A percentile compares a stretch with the other conserved stretches of the same genome.
Conservation (phyloP, 495 filamentous ascomycete species). For the Neurospora sp. region DNA sequence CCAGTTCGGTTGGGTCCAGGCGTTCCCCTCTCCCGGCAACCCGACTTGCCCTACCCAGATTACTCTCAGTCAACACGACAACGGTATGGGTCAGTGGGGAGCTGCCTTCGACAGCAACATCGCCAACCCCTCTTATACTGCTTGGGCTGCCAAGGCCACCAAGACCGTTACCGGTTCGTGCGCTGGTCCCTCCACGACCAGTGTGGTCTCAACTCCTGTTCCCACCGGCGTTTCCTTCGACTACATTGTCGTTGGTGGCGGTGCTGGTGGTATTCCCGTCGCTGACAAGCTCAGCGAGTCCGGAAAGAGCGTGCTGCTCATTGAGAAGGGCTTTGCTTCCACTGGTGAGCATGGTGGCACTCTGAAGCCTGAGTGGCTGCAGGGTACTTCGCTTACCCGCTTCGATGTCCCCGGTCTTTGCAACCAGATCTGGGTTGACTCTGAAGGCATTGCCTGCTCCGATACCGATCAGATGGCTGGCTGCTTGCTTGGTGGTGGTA, state of each 20-base stretch:
- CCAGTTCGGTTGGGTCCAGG: constrained; percentile 28
- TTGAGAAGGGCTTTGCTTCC: constrained; percentile 55
- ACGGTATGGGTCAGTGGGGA: constrained; percentile 35
- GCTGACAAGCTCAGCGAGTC: constrained; percentile 54
- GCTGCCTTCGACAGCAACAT: constrained; percentile 29
- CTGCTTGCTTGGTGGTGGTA: constrained; percentile 68
- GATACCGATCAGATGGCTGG: constrained; percentile 67
- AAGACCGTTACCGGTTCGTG: constrained; percentile 28
- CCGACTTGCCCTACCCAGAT: constrained; percentile 26
- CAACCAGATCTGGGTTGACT: constrained; percentile 58
- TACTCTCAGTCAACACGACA: constrained; percentile 24
- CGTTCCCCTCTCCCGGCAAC: constrained; percentile 21
- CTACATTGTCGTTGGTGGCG: constrained; percentile 58
- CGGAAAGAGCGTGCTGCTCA: constrained; percentile 54
- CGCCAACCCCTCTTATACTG: constrained; percentile 39
- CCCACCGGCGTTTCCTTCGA: constrained; percentile 46
- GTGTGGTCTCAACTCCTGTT: constrained; percentile 27
- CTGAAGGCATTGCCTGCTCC: constrained; percentile 52
- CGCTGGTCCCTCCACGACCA: constrained; percentile 13
- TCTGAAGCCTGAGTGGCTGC: constrained; percentile 51
- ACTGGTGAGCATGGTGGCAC: constrained; percentile 49
- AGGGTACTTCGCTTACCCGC: constrained; percentile 56
- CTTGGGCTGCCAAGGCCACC: constrained; percentile 40
- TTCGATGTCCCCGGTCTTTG: constrained; percentile 76
- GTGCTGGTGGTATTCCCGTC: constrained; percentile 55